These are phyloP conservation scores for Butyriboletus loyo DNA, from an alignment of 768 basidiomycete genomes.

Conservation along the genomic window DNA sequence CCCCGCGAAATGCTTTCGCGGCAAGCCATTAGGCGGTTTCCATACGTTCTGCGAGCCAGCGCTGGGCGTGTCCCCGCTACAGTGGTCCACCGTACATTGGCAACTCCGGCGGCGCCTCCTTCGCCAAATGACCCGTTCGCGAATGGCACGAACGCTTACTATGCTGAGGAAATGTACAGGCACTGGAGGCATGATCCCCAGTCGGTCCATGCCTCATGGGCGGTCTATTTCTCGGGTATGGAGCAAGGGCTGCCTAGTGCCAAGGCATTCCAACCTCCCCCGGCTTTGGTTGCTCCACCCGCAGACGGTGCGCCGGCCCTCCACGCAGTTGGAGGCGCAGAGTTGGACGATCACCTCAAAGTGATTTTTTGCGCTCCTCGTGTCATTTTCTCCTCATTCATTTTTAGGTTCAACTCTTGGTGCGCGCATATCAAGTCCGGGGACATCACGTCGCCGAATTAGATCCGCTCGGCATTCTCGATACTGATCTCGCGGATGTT, in stretches of 20 bases:
- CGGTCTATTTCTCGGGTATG: constrained; percentile 89
- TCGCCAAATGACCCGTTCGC: constrained; percentile 86
- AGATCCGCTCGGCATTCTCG: constrained; percentile 91
- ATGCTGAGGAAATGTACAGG: constrained; percentile 95
- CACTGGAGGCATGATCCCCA: constrained; percentile 88
- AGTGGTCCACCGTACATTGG: constrained; percentile 36
- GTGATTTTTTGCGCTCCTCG: constrained; percentile 38
- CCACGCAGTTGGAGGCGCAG: constrained; percentile 62
- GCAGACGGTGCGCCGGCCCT: constrained; percentile 80
- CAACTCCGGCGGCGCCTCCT: constrained; percentile 51
- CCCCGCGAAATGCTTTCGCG: constrained; percentile 39
- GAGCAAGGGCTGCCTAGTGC: constrained; percentile 79
- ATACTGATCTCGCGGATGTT: constrained; percentile 77
- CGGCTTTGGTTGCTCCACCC: constrained; percentile 64
- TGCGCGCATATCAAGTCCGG: constrained; percentile 98
- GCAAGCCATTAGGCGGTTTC: constrained; percentile 37
- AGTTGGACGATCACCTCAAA: constrained; percentile 93
- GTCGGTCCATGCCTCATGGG: constrained; percentile 93
- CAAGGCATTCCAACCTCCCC: constrained; percentile 85
- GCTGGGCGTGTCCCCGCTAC: constrained; percentile 15
- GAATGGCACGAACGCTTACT: constrained; percentile 93
- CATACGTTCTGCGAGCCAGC: constrained; percentile 25
- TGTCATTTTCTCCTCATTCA: constrained; percentile 1
- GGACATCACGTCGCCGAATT: constrained; percentile 96
- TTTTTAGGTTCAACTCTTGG: constrained; percentile 88